Evolutionary conservation across 805 yeast species (phyloP).

Genomic region (Hagleromyces aurorensis): DNA sequence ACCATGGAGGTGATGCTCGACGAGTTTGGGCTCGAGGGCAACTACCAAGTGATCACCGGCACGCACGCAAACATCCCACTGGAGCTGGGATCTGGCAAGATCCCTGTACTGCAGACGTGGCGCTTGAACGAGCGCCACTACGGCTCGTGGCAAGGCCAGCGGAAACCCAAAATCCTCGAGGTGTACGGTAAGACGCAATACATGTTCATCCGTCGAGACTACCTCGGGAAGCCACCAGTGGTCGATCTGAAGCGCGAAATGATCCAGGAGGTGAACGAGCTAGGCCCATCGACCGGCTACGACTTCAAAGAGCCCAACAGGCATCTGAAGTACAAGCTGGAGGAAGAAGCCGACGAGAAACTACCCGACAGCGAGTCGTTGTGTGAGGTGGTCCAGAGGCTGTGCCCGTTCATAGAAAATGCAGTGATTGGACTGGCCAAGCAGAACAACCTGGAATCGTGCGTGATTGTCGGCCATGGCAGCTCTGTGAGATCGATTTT

Average conservation of each 20-base stretch:
- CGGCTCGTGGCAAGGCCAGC: slow-evolving; percentile 73
- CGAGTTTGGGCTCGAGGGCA: slow-evolving; percentile 32
- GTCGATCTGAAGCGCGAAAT: slow-evolving; percentile 30
- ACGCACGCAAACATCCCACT: slow-evolving; percentile 6
- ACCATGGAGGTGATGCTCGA: slow-evolving; percentile 62
- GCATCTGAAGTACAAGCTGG: slow-evolving; percentile 26
- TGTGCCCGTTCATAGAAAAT: slow-evolving; percentile 50
- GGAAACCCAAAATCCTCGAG: slow-evolving; percentile 57
- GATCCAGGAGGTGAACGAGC: slow-evolving; percentile 34
- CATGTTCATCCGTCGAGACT: slow-evolving; percentile 75
- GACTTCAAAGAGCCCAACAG: slow-evolving; percentile 34
- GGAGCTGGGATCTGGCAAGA: slow-evolving; percentile 37
- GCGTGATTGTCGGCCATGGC: slow-evolving; percentile 73
- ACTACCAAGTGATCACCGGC: slow-evolving; percentile 19
- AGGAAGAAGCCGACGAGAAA: slow-evolving; percentile 33
- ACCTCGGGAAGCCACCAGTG: slow-evolving; percentile 60
- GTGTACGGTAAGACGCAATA: slow-evolving; percentile 66
- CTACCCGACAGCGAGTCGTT: slow-evolving; percentile 70
- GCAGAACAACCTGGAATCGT: slow-evolving; percentile 46
- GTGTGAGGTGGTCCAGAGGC: slow-evolving; percentile 59
- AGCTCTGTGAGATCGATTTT: slow-evolving; percentile 70
- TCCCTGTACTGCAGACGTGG: slow-evolving; percentile 61
- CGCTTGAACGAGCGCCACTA: slow-evolving; percentile 79
- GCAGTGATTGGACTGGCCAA: slow-evolving; percentile 39
- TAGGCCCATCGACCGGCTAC: slow-evolving; percentile 26